Conservation (phyloP, 768 basidiomycete genomes). For the Lentinula raphanica region DNA sequence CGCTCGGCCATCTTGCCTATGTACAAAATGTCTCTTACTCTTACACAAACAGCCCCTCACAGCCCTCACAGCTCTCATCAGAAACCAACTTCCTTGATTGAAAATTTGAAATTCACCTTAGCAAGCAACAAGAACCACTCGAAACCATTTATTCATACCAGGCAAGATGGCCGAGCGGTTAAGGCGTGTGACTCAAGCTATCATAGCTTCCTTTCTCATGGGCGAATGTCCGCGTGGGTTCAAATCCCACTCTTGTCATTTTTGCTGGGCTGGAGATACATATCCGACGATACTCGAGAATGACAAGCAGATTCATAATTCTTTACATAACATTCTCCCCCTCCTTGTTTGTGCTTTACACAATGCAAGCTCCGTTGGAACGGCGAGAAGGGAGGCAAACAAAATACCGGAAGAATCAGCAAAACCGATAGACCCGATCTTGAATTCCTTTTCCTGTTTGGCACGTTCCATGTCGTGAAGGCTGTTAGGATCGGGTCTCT, state of each 20-base stretch:
- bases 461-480: conserved; percentile 51
- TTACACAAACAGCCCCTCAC: no score
- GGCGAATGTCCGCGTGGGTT: conserved; percentile 23
- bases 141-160: no score
- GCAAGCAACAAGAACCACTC: no score
- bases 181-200: conserved; percentile 43
- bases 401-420: conserved; percentile 75
- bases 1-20: conserved; percentile 49
- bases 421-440: conserved; percentile 86
- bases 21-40: no score
- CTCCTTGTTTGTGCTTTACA: conserved; percentile 67
- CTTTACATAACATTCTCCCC: conserved; percentile 67
- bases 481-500: conserved; percentile 43
- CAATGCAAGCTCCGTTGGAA: conserved; percentile 72
- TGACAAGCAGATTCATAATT: conserved; percentile 33
- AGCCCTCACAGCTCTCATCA: no score
- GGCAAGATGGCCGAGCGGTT: conserved; percentile 47
- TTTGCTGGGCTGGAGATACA: background rate
- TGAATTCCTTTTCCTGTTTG: conserved; percentile 80
- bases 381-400: conserved; percentile 57
- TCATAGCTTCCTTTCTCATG: conserved; percentile 18
- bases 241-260: conserved; percentile 25
- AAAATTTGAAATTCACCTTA: no score
- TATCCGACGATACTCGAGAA: background rate
- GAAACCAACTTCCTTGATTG: no score